phyloP scores from a whole-genome alignment of 2,329 filamentous ascomycete genomes.

The Lachnellula hyalina region DNA sequence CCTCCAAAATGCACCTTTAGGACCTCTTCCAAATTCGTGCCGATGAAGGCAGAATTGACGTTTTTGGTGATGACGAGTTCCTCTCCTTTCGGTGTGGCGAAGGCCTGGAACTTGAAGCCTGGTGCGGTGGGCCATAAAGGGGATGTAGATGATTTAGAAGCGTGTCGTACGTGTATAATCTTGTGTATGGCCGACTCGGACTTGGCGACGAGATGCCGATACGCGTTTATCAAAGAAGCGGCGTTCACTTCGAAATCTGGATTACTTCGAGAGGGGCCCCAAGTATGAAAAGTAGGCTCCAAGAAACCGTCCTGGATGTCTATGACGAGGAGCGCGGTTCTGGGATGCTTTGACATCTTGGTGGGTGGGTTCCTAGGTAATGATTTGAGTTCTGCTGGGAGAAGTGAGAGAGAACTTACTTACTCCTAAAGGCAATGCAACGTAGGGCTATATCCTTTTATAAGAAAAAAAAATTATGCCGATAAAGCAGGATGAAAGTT shows the following conservation, averaged over 20 bases:
- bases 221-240: constrained; percentile 33
- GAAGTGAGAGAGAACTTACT: neutral
- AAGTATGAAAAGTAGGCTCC: constrained; percentile 32
- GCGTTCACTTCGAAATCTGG: constrained; percentile 40
- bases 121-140: constrained; percentile 34
- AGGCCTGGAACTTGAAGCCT: constrained; percentile 13
- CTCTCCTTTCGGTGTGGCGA: constrained; percentile 26
- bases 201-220: constrained; percentile 33
- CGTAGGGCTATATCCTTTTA: neutral
- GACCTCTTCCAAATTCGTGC: constrained; percentile 36
- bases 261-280: constrained; percentile 39
- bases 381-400: neutral
- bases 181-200: constrained; percentile 13
- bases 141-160: constrained; percentile 32
- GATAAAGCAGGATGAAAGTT: neutral
- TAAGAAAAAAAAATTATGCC: neutral
- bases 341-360: neutral
- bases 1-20: constrained; percentile 27
- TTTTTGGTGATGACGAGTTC: constrained; percentile 39
- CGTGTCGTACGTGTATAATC: constrained; percentile 43
- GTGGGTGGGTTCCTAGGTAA: neutral
- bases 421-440: neutral
- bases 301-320: constrained; percentile 41
- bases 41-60: constrained; percentile 43
- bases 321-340: constrained; percentile 42